Percentiles rank a stretch among this genome's conserved stretches.
Evolutionary conservation across 2,329 filamentous ascomycete species (phyloP).

Genomic region (Ascochyta lentis): DNA sequence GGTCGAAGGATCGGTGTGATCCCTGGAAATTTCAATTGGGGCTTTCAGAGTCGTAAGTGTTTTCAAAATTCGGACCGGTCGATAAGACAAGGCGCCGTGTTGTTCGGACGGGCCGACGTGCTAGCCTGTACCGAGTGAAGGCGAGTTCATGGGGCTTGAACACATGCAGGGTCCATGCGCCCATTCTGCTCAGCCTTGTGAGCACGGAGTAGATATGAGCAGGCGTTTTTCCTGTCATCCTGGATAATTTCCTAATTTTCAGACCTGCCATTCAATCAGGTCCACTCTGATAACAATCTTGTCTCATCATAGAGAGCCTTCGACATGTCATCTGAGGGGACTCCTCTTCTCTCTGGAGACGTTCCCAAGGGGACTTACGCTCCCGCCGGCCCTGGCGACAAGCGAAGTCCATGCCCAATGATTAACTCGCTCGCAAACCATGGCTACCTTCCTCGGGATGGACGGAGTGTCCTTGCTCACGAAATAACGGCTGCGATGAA

Average conservation of each 20-base stretch:
- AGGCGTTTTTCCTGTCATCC: not conserved
- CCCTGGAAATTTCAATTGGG: not conserved
- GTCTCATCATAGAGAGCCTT: not conserved
- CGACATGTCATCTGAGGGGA: slow-evolving; percentile 2
- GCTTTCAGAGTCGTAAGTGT: not conserved
- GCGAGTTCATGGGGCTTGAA: slow-evolving; percentile 1
- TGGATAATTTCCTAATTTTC: not conserved
- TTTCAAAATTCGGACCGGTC: not conserved
- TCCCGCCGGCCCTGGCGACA: slow-evolving; percentile 10
- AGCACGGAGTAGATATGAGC: not conserved
- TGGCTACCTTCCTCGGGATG: slow-evolving; percentile 44
- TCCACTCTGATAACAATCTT: not conserved
- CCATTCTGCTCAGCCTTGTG: not conserved
- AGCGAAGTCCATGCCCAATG: slow-evolving; percentile 42
- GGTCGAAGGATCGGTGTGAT: too few relatives aligned
- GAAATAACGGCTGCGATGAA: slow-evolving; percentile 12
- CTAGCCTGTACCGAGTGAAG: slow-evolving; percentile 6
- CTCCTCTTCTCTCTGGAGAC: slow-evolving; percentile 3
- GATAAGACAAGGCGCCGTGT: slow-evolving; percentile 1
- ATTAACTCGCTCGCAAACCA: slow-evolving; percentile 51
- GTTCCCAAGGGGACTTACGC: slow-evolving; percentile 3
- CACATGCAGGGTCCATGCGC: slow-evolving; percentile 8
- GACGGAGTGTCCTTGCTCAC: slow-evolving; percentile 15
- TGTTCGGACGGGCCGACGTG: slow-evolving; percentile 7
- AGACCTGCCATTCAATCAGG: not conserved